Percentiles rank a stretch among this genome's conserved stretches.
These are phyloP conservation scores for Echites panduratus DNA, from an alignment of 257 asterid species.

Conservation along the genomic window DNA sequence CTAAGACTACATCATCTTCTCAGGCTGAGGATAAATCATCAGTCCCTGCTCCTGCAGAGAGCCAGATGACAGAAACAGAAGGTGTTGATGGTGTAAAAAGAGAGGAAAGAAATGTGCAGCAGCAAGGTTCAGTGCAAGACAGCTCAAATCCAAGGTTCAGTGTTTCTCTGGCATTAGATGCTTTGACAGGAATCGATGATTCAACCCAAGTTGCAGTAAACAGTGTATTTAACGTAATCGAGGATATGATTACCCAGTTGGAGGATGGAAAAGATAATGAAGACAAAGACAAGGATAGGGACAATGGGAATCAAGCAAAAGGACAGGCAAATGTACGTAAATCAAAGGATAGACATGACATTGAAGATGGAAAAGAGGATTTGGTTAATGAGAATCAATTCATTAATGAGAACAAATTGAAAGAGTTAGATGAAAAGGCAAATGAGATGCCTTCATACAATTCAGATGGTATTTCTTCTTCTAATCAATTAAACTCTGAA, in stretches of 20 bases:
- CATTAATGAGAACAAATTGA: conserved; percentile 22
- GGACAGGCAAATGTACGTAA: background rate
- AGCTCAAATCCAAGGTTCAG: conserved; percentile 43
- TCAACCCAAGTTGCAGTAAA: conserved; percentile 92
- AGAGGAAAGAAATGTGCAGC: conserved; percentile 37
- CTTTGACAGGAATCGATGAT: conserved; percentile 85
- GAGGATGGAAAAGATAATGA: conserved; percentile 44
- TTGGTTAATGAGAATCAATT: conserved; percentile 25
- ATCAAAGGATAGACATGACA: conserved; percentile 23
- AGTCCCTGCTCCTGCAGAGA: conserved; percentile 42
- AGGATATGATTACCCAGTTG: conserved; percentile 72
- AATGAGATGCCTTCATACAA: conserved; percentile 21
- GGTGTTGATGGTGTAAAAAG: conserved; percentile 36
- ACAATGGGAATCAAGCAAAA: conserved; percentile 20
- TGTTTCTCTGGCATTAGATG: conserved; percentile 78
- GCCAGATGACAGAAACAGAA: conserved; percentile 34
- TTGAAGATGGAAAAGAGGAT: conserved; percentile 25
- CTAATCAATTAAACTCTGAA: conserved; percentile 24
- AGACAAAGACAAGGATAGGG: conserved; percentile 29
- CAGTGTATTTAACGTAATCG: conserved; percentile 76
- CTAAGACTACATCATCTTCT: conserved; percentile 25
- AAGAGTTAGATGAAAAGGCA: conserved; percentile 21
- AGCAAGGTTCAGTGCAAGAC: conserved; percentile 29
- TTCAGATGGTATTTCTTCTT: conserved; percentile 22
- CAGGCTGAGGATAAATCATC: conserved; percentile 34